Evolutionary conservation across 2,329 filamentous ascomycete genomes (phyloP), one percentile per base, ranked within the genome.

Genomic region (Exophiala xenobiotica): DNA sequence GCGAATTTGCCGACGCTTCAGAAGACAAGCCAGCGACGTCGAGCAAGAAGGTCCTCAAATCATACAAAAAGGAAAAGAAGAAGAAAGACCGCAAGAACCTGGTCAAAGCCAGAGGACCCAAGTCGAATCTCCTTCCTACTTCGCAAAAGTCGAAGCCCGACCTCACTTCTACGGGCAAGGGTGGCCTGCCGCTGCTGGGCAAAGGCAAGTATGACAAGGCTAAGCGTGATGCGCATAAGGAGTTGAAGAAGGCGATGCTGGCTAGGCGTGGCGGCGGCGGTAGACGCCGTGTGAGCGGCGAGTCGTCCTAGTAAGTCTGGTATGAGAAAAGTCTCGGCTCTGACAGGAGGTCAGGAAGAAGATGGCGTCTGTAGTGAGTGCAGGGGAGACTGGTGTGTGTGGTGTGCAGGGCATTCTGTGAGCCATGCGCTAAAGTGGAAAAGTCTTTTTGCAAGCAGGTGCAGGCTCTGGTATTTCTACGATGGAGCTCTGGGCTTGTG

Each of bases 1-100:
- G 45, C 5, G 24, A 49, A 19, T 38, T 45, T 20, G 38, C 38
- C 14, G 38, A 40, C 19, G 38, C n/a, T n/a, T n/a, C n/a, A n/a
- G 23, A 5, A 16, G n/a, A 7, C 38, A 20, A 12, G n/a, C 38
- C 31, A 7, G 18, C 23, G 29, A 51, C n/a, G 43, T 35, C 20
- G 40, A 42, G 22, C n/a, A 29, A 18, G n/a, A 33, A n/a, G 22
- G 31, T 9, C n/a, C n/a, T 22, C 29, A 55, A 55, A 27, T 42
- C 49, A 12, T 52, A 29, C 45, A 51, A 51, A 22, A 46, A 52
- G 16, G 51, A 56, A 46, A 52, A 52, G 29, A 46, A 46, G 38
- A 54, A 54, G 47, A 51, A 56, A 19, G 53, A 56, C 9, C 49
- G 49, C 22, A 56, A 56, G 46, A 56, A 56, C 35, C 53, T 56